Evolutionary conservation across 192 early-diverging fungal genomes (phyloP).

Genomic region (Backusella morwellensis): DNA sequence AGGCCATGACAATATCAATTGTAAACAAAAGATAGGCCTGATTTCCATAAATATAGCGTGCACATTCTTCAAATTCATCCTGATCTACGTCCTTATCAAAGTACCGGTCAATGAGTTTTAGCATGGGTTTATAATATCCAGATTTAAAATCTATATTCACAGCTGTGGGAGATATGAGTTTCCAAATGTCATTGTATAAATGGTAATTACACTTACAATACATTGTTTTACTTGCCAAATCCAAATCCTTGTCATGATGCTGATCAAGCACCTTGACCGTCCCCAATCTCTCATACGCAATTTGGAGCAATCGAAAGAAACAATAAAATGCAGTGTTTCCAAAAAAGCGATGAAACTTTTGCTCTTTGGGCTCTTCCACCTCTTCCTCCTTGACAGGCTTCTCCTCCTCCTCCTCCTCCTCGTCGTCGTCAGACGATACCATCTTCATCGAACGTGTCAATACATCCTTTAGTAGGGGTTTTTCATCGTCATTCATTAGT

Average conservation of each 20-base stretch:
- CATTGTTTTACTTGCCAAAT: conserved; percentile 43
- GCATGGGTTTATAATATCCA: conserved; percentile 73
- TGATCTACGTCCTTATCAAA: conserved; percentile 79
- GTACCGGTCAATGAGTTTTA: conserved; percentile 72
- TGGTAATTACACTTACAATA: conserved; percentile 35
- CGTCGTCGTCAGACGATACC: background rate
- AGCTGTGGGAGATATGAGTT: background rate
- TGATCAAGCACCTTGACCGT: conserved; percentile 74
- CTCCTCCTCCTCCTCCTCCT: conserved; percentile 22
- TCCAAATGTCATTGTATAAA: background rate
- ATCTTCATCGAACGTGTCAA: conserved; percentile 19
- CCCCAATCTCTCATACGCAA: conserved; percentile 67
- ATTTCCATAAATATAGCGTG: conserved; percentile 84
- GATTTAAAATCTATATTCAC: conserved; percentile 53
- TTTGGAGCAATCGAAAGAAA: conserved; percentile 43
- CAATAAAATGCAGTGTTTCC: conserved; percentile 85
- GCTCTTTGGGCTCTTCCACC: conserved; percentile 12
- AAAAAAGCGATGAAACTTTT: conserved; percentile 67
- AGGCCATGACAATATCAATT: conserved; percentile 80
- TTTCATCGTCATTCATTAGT: conserved; percentile 15
- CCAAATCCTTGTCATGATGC: conserved; percentile 53
- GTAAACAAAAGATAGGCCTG: conserved; percentile 88
- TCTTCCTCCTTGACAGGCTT: conserved; percentile 3
- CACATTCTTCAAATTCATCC: conserved; percentile 79
- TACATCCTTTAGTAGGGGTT: conserved; percentile 25